A percentile compares a stretch with the other conserved stretches of the same genome.
phyloP scores from a whole-genome alignment of 163 green algal species.

The Coccomyxa subellipsoidea region DNA sequence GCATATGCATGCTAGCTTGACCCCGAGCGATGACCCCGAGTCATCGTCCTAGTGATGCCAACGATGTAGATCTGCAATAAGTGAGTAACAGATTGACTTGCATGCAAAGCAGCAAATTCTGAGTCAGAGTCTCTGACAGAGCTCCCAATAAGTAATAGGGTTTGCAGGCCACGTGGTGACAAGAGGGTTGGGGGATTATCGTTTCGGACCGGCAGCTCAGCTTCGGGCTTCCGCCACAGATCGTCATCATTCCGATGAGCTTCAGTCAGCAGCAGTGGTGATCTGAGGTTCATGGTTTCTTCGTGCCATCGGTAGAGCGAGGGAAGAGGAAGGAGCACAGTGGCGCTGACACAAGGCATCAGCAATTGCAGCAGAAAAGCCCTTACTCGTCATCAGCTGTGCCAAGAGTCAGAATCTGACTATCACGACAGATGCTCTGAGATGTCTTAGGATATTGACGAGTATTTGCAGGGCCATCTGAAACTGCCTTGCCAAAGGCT shows the following conservation, averaged over 20 bases:
- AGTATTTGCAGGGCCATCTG: background rate
- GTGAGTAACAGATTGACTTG: no score
- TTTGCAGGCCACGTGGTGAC: background rate
- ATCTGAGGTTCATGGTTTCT: no score
- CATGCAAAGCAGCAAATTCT: no score
- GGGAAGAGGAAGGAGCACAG: background rate
- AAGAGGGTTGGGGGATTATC: background rate
- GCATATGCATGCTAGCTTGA: no score
- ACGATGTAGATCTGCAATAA: no score
- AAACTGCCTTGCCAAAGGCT: background rate
- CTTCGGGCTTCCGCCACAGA: background rate
- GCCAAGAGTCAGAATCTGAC: background rate
- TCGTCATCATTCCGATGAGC: background rate
- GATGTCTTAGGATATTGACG: background rate
- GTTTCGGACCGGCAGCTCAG: background rate
- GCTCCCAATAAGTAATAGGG: no score
- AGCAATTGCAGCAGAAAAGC: background rate
- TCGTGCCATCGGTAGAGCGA: background rate
- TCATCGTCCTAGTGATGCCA: no score
- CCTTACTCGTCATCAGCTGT: background rate
- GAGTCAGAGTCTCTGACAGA: background rate
- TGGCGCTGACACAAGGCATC: background rate
- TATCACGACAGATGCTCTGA: background rate
- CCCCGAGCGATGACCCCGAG: no score
- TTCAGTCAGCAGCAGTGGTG: no score